Evolutionary conservation across 345 rosid genomes (phyloP).

Genomic region (Citrus inodora): DNA sequence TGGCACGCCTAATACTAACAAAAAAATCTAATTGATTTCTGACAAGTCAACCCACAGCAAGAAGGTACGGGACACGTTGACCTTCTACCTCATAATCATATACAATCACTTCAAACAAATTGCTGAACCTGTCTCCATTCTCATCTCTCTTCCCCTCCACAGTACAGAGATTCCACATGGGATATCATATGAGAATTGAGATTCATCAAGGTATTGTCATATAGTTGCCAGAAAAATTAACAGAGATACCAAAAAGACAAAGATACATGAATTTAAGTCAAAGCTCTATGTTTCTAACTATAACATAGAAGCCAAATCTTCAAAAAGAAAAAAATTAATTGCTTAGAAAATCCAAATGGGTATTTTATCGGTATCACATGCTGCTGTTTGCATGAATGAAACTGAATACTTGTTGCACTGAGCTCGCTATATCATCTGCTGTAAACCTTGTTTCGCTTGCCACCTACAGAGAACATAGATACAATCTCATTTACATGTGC

Average conservation of each 20-base stretch:
- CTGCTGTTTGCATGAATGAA: constrained; percentile 80
- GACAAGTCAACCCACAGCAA: constrained; percentile 37
- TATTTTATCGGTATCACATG: constrained; percentile 28
- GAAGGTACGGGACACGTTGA: constrained; percentile 35
- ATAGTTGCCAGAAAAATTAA: not conserved
- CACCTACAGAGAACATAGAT: constrained; percentile 38
- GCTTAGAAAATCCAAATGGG: constrained; percentile 14
- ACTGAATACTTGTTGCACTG: constrained; percentile 82
- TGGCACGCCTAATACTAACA: constrained; percentile 25
- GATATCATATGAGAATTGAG: not conserved
- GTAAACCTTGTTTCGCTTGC: constrained; percentile 62
- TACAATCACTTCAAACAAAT: not conserved
- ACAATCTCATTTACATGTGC: not conserved
- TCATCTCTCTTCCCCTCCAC: constrained; percentile 6
- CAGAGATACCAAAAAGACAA: not conserved
- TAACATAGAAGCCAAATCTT: constrained; percentile 2
- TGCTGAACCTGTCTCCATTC: constrained; percentile 16
- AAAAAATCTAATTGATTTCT: constrained; percentile 22
- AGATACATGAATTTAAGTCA: not conserved
- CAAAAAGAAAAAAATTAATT: not conserved
- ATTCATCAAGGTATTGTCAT: not conserved
- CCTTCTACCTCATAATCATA: constrained; percentile 15
- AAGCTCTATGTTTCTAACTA: constrained; percentile 2
- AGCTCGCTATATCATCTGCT: constrained; percentile 87
- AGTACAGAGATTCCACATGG: not conserved